Evolutionary conservation across 2,329 filamentous ascomycete species (phyloP), one percentile per base, ranked within the genome.

Genomic region (Alternaria arborescens): DNA sequence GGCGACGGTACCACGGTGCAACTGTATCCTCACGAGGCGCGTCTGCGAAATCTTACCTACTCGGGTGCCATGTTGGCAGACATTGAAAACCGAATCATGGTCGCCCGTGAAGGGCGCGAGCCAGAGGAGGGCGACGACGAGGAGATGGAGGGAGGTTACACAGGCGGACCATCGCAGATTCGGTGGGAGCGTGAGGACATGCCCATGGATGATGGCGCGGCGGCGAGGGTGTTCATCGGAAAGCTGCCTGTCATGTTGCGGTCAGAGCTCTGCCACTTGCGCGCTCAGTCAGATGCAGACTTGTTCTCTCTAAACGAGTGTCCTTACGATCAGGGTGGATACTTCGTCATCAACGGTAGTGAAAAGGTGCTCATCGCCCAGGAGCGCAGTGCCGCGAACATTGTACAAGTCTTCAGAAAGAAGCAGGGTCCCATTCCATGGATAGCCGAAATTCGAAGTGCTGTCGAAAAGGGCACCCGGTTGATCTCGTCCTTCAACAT

Each of bases 361-460:
- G 95, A 99, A 78, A 99, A 99, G 85, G 95, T 99, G 22, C 83
- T 99, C 70, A 99, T 99, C 72, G 95, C 95, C 1, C 95, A 99
- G 78, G 95, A 99, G 80, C 91, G 95, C 64, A 97, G 94, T 77
- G 95, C 95, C 41, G 95, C 94, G 75, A 99, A 99, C 76, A 99
- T 98, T 60, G 95, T 99, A 5, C 95, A 99, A 81, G 94, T 99
- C 28, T 99, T 99, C 87, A 94, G 97, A 82, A 99, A 99, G 83
- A 93, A 94, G 70, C 93, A 93, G n/a, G 94, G 92, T 68, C 91
- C 93, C 10, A 97, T 93, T 65, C 94, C 93, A 2, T 97, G 95
- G 79, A 91, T 94, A 24, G 96, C 95, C 12, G 95, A 99, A 80
- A 97, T 99, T 71, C 88, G 95, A 81, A 97, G 94, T 79, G 94